Base-by-base conservation (phyloP, 352 stramenopile genomes). In the Globisporangium iwayamae region DNA sequence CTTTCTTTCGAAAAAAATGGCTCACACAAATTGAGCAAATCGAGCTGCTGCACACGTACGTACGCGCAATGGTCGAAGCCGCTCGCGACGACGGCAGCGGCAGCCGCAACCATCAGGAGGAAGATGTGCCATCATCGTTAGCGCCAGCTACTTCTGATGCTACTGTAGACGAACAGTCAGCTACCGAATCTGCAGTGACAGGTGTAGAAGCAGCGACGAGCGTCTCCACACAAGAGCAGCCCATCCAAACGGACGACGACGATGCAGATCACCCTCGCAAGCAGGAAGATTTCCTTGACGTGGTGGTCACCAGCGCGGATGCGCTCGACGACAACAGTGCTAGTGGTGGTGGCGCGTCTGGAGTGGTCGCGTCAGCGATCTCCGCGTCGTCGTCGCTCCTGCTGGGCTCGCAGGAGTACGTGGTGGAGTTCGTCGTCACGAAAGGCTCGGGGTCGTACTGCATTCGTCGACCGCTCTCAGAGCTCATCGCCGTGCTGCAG, bases 301-400 rank as follows among this genome's bases (percentile, higher is more conserved):
- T 91, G 4, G 79, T 90, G 1, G 77, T 91, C 36, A 90, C 81
- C n/a, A 85, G 75, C 39, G 79, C 87, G 4, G 80, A 90, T 28
- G 58, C 68, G 25, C 60, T 68, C 3, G 60, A 72, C 13, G 56
- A 16, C 9, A 38, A 1, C 22, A 62, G 10, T 25, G 4, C 4
- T 22, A 43, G 47, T 4, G 51, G 54, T 13, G 65, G 63, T 45
- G 68, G 67, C 0, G 56, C 73, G n/a, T 51, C 69, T 10, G 75
- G 69, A 5, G 72, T 83, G 46, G 75, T 87, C 22, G 63, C 75
- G 0, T 79, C 70, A 2, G 79, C 73, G 2, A 66, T 81, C 41
- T 76, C 72, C 0, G 59, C 45, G 7, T 56, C 78, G 11, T 69
- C 72, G 9, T 66, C 68, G 28, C 60, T 82, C 41, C 22, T 77